Evolutionary conservation across 2,329 filamentous ascomycete species (phyloP).

Genomic region (Zymoseptoria ardabiliae): DNA sequence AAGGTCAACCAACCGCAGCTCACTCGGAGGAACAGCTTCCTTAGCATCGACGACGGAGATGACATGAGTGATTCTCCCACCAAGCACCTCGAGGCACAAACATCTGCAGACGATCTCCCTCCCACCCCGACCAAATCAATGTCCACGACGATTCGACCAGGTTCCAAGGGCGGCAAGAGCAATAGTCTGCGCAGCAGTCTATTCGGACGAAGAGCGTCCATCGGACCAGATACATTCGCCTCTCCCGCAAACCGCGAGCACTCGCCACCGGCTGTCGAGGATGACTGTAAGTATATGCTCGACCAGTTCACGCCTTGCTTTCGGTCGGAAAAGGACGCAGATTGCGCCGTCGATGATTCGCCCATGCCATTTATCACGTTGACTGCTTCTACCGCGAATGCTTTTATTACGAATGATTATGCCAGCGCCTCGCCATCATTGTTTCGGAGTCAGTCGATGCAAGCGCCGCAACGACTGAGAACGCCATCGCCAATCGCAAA

Average conservation of each 20-base stretch:
- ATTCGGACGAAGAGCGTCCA: conserved; percentile 40
- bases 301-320: conserved; percentile 22
- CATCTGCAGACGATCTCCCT: conserved; percentile 66
- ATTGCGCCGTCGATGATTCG: conserved; percentile 19
- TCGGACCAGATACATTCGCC: conserved; percentile 42
- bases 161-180: conserved; percentile 45
- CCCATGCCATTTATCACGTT: conserved; percentile 30
- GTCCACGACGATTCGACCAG: conserved; percentile 37
- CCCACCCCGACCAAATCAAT: conserved; percentile 83
- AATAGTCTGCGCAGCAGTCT: conserved; percentile 46
- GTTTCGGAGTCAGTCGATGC: conserved; percentile 33
- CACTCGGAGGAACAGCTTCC: conserved; percentile 60
- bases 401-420: conserved; percentile 29
- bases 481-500: conserved; percentile 37
- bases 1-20: conserved; percentile 42
- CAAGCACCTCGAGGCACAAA: conserved; percentile 48
- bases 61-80: conserved; percentile 57
- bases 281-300: conserved; percentile 33
- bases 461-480: conserved; percentile 29
- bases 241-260: conserved; percentile 30
- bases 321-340: conserved; percentile 18
- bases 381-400: conserved; percentile 25
- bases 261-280: conserved; percentile 18
- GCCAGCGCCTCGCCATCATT: conserved; percentile 30
- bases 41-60: conserved; percentile 68